Evolutionary conservation across 495 filamentous ascomycete species (phyloP).

Genomic region (Penicillium malachiteum): DNA sequence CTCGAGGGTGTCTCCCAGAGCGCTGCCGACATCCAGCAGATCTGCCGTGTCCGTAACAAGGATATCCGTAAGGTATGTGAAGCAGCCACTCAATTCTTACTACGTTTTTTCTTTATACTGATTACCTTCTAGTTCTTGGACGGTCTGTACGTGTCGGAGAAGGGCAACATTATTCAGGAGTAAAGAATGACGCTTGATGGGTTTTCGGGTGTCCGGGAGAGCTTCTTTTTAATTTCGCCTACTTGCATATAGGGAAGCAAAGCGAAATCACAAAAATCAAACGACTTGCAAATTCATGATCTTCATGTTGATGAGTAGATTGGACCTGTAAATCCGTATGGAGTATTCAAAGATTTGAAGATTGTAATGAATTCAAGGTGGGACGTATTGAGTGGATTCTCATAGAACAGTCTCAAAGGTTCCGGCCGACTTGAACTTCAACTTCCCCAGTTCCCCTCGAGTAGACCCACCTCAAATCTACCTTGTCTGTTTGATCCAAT

Average conservation of each 20-base stretch:
- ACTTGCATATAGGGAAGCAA: conserved; percentile 48
- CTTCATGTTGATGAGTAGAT: conserved; percentile 4
- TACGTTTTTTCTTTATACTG: background rate
- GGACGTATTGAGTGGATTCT: too few species aligned
- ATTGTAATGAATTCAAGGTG: too few species aligned
- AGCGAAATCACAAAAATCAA: conserved; percentile 46
- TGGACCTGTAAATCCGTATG: background rate
- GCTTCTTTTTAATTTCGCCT: conserved; percentile 45
- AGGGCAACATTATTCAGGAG: conserved; percentile 83
- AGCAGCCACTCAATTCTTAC: background rate
- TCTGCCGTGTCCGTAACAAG: conserved; percentile 99
- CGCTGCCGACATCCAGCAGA: conserved; percentile 98
- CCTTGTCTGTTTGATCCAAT: too few species aligned
- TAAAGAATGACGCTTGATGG: conserved; percentile 45
- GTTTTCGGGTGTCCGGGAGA: conserved; percentile 42
- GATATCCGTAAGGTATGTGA: conserved; percentile 95
- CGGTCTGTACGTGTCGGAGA: conserved; percentile 98
- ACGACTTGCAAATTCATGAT: conserved; percentile 41
- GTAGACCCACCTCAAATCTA: too few species aligned
- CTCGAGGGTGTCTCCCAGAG: conserved; percentile 95
- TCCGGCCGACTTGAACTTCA: too few species aligned
- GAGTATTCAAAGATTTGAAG: background rate
- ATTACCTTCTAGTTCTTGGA: conserved; percentile 81
- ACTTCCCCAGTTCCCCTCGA: too few species aligned
- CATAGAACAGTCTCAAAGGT: too few species aligned